These are phyloP conservation scores for Fomitopsis pulvina DNA, from an alignment of 768 basidiomycete species.

Conservation along the genomic window DNA sequence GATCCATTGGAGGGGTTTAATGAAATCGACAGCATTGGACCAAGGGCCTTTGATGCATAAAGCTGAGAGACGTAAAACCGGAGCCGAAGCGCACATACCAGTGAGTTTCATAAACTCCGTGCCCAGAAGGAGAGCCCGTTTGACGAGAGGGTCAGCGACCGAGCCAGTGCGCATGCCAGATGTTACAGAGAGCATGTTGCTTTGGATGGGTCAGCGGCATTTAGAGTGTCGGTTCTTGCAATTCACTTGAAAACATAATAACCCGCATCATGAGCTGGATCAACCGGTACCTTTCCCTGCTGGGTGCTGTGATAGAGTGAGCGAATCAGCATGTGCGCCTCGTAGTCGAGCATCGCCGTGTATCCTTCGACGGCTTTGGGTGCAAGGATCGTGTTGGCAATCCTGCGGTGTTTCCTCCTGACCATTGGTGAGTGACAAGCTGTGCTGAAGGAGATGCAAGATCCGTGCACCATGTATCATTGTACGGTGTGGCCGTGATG, in stretches of 20 bases:
- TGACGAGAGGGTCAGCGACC: constrained; percentile 32
- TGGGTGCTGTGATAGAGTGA: constrained; percentile 29
- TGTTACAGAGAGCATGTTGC: constrained; percentile 38
- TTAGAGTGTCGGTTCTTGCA: no score
- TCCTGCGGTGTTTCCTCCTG: constrained; percentile 37
- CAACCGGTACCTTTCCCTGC: constrained; percentile 27
- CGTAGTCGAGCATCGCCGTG: constrained; percentile 24
- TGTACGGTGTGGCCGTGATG: constrained; percentile 39
- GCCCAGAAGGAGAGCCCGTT: constrained; percentile 28
- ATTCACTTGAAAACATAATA: constrained; percentile 25
- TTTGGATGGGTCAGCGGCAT: no score
- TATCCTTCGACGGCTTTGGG: constrained; percentile 30
- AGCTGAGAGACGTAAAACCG: constrained; percentile 15
- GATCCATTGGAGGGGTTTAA: constrained; percentile 34
- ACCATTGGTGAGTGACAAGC: not conserved
- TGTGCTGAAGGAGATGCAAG: no score
- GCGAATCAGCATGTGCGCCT: constrained; percentile 31
- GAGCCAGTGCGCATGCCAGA: constrained; percentile 37
- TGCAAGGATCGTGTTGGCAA: constrained; percentile 29
- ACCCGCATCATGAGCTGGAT: constrained; percentile 34
- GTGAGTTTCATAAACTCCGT: constrained; percentile 38
- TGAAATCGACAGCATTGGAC: constrained; percentile 40
- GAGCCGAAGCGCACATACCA: not conserved
- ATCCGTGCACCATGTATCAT: constrained; percentile 31
- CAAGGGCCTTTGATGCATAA: constrained; percentile 39